These are phyloP conservation scores for Hortaea werneckii DNA, from an alignment of 2,329 filamentous ascomycete species.

Conservation along the genomic window DNA sequence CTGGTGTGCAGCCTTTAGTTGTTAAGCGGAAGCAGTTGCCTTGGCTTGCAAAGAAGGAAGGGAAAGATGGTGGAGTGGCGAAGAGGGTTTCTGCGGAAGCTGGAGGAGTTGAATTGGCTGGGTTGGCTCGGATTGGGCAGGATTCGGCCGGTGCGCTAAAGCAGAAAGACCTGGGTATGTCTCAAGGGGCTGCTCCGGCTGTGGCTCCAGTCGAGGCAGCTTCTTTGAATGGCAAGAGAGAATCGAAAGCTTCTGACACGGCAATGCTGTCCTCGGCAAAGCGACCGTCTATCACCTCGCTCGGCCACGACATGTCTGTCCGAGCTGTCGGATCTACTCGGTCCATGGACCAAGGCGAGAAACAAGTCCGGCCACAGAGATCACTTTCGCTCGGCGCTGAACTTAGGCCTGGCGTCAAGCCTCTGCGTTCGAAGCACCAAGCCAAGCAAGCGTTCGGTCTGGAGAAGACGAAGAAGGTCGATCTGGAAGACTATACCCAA, in stretches of 20 bases:
- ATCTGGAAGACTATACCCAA: slow-evolving; percentile 10
- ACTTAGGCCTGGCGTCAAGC: slow-evolving; percentile 5
- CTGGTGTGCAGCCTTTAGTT: not conserved
- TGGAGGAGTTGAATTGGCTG: no score
- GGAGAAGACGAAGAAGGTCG: not conserved
- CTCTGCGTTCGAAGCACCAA: slow-evolving; percentile 4
- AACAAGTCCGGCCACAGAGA: not conserved
- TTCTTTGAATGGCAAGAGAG: no score
- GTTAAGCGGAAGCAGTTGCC: slow-evolving; percentile 17
- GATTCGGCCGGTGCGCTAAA: no score
- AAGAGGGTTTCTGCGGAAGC: no score
- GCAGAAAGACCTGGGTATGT: no score
- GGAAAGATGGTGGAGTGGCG: no score
- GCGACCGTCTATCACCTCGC: not conserved
- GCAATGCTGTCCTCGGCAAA: not conserved
- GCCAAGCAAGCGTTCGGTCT: slow-evolving; percentile 4
- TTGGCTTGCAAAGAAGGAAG: slow-evolving; percentile 8
- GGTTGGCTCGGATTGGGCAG: no score
- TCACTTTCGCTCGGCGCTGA: slow-evolving; percentile 8
- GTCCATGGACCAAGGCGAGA: slow-evolving; percentile 3
- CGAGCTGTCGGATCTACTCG: slow-evolving; percentile 15
- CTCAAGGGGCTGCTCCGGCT: no score
- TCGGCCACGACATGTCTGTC: slow-evolving; percentile 9
- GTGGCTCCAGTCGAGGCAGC: no score
- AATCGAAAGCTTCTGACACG: not conserved